A percentile compares a stretch with the other conserved stretches of the same genome.
Conservation (phyloP, 2,329 filamentous ascomycete genomes). For the Graphiopsis chlorocephala region DNA sequence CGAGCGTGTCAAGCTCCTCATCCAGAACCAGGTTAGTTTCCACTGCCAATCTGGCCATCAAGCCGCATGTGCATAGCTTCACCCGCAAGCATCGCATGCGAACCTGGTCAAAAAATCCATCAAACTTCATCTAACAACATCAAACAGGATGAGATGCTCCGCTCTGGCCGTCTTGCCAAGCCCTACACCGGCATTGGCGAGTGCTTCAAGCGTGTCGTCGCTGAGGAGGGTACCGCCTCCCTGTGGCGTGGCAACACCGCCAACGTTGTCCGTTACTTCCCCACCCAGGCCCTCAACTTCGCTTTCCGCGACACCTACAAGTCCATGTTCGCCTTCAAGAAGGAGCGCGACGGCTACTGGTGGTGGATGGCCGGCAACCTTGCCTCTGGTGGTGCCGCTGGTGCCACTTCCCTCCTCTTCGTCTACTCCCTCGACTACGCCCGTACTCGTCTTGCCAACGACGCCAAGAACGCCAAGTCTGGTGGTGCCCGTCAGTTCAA, state of each 20-base stretch:
- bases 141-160: slow-evolving; percentile 97
- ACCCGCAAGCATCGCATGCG: slow-evolving; percentile 3
- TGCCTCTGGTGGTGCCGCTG: slow-evolving; percentile 98
- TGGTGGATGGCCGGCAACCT: slow-evolving; percentile 99
- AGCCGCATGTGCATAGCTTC: slow-evolving; percentile 7
- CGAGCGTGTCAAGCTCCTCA: slow-evolving; percentile 99
- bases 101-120: neutral
- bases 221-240: slow-evolving; percentile 88
- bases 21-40: slow-evolving; percentile 96
- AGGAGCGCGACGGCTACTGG: slow-evolving; percentile 96
- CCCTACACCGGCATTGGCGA: slow-evolving; percentile 92
- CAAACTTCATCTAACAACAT: slow-evolving; percentile 9
- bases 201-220: slow-evolving; percentile 91
- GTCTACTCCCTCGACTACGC: slow-evolving; percentile 99
- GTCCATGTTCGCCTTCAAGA: slow-evolving; percentile 99
- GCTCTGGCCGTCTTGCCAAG: slow-evolving; percentile 95
- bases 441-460: slow-evolving; percentile 99
- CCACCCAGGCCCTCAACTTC: slow-evolving; percentile 99
- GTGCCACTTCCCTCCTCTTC: slow-evolving; percentile 99
- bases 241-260: slow-evolving; percentile 99
- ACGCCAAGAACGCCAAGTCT: slow-evolving; percentile 96
- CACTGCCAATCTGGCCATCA: neutral
- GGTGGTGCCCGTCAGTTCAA: slow-evolving; percentile 99
- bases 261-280: slow-evolving; percentile 99
- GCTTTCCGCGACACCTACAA: slow-evolving; percentile 99